phyloP scores from a whole-genome alignment of 768 basidiomycete species.

The Hemileccinum impolitum region DNA sequence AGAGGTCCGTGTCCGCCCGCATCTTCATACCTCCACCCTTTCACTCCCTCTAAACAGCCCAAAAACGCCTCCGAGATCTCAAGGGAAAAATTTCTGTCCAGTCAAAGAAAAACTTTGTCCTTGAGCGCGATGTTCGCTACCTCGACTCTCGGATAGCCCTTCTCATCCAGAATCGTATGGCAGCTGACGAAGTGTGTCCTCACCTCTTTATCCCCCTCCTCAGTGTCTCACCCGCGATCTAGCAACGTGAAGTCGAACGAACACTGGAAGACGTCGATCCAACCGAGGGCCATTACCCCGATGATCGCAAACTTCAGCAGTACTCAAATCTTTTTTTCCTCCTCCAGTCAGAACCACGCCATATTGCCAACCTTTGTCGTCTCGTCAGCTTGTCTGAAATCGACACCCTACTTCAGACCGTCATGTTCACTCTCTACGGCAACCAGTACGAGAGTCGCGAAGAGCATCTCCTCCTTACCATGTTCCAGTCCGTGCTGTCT shows the following conservation, averaged over 20 bases:
- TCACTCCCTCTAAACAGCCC: conserved; percentile 52
- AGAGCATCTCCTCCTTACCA: conserved; percentile 96
- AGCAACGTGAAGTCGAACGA: conserved; percentile 94
- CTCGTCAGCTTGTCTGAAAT: conserved; percentile 96
- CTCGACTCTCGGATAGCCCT: conserved; percentile 96
- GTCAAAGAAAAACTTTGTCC: conserved; percentile 99
- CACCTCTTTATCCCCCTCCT: not conserved
- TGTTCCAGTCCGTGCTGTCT: conserved; percentile 98
- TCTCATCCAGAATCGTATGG: conserved; percentile 98
- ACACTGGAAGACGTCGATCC: conserved; percentile 96
- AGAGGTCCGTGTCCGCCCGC: conserved; percentile 55
- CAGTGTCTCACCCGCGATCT: conserved; percentile 10
- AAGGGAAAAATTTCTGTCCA: conserved; percentile 97
- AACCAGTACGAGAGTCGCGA: conserved; percentile 99
- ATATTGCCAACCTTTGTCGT: conserved; percentile 93
- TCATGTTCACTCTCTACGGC: conserved; percentile 99
- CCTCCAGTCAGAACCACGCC: conserved; percentile 95
- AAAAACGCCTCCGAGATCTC: conserved; percentile 93
- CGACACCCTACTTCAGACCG: conserved; percentile 97
- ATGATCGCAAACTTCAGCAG: conserved; percentile 91
- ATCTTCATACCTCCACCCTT: not conserved
- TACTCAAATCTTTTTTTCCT: conserved; percentile 99
- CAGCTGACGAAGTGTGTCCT: conserved; percentile 78
- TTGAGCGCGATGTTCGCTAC: conserved; percentile 97
- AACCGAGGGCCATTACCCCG: conserved; percentile 87